Conservation (phyloP, 306 rosid genomes). For the Hippophae gyantsensis region DNA sequence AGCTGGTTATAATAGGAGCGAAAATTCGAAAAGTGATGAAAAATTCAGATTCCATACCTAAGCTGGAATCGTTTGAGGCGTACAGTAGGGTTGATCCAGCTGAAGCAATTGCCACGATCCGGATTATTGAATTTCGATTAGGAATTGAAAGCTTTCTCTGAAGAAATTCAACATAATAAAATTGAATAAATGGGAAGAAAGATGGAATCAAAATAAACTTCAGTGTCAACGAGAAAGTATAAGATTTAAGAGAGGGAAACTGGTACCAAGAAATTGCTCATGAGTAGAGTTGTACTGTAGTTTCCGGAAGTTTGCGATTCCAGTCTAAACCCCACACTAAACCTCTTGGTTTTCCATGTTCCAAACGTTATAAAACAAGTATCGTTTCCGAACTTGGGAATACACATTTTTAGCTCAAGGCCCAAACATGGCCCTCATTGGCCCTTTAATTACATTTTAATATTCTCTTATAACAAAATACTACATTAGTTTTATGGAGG, state of each 20-base stretch:
- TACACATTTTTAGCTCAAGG: no score
- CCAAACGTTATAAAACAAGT: no score
- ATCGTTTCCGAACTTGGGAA: no score
- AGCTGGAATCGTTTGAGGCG: constrained; percentile 6
- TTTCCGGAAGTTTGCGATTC: no score
- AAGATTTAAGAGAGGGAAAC: not conserved
- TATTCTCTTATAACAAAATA: no score
- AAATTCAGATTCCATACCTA: constrained; percentile 3
- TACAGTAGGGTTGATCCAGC: constrained; percentile 35
- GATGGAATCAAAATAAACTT: not conserved
- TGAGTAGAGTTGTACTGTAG: no score
- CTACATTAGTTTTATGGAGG: no score
- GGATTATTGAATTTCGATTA: constrained; percentile 18
- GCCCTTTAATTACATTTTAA: no score
- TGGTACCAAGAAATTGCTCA: not conserved
- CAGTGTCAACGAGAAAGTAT: not conserved
- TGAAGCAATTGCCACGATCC: constrained; percentile 33
- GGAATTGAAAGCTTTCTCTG: constrained; percentile 32
- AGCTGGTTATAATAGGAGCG: not conserved
- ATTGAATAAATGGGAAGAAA: not conserved
- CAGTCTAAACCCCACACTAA: no score
- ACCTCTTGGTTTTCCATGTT: no score
- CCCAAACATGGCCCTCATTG: not conserved
- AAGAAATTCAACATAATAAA: not conserved
- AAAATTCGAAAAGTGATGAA: no score